Conservation (phyloP, 139 green algal genomes). For the Tetratostichococcus sp. region DNA sequence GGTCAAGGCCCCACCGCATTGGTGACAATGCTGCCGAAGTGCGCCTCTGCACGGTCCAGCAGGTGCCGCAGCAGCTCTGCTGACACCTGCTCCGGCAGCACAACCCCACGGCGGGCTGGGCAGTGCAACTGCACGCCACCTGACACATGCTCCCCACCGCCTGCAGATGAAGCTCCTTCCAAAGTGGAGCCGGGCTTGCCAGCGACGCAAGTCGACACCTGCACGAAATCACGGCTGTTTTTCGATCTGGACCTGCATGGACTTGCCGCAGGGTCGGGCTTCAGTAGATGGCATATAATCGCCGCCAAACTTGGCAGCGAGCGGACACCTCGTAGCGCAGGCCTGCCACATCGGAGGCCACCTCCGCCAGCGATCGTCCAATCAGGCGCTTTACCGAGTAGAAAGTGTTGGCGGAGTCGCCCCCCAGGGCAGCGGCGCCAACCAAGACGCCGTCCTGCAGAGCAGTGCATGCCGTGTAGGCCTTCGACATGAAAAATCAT, state of each 20-base stretch:
- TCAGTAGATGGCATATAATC: too few species aligned
- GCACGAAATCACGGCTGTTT: too few species aligned
- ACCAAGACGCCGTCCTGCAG: slow-evolving; percentile 34
- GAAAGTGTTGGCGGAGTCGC: slow-evolving; percentile 50
- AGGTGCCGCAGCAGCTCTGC: slow-evolving; percentile 48
- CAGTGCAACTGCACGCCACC: not conserved
- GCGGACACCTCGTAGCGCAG: slow-evolving; percentile 19
- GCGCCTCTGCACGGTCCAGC: slow-evolving; percentile 23
- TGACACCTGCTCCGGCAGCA: slow-evolving; percentile 21
- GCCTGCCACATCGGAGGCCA: not conserved
- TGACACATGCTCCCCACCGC: not conserved
- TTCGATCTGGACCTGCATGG: too few species aligned
- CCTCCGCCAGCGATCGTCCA: slow-evolving; percentile 15
- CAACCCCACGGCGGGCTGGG: not conserved
- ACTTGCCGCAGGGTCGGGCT: too few species aligned
- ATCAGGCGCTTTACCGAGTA: slow-evolving; percentile 73
- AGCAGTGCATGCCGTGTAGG: too few species aligned
- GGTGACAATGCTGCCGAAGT: slow-evolving; percentile 14
- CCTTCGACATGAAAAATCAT: too few species aligned
- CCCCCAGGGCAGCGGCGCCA: slow-evolving; percentile 29
- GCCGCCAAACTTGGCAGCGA: not conserved
- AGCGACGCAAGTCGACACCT: too few species aligned
- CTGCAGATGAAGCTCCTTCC: too few species aligned
- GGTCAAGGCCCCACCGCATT: slow-evolving; percentile 25
- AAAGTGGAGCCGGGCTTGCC: too few species aligned